Base-by-base conservation (phyloP, 164 flowering plant species). In the Akebia trifoliata region DNA sequence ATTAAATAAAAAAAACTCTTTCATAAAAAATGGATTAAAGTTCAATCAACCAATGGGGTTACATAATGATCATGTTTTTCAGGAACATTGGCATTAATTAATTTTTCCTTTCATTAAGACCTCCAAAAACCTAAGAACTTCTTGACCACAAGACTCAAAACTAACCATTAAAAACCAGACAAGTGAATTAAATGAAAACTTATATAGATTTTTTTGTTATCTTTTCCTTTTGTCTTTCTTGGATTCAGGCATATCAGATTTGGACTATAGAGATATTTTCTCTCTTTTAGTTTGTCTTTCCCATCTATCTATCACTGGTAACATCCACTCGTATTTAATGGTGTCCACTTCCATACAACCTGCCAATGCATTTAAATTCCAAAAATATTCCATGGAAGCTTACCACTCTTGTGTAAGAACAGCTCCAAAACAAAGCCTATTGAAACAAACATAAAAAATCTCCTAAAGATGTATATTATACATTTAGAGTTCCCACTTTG, bases 311-410 rank as follows among this genome's bases (percentile, higher is more conserved):
- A 31, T 25, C 17, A 35, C 8, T 1, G 7, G 39, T 45, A 48
- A 68, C 70, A 63, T 67, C 62, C 49, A 69, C 70, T 69, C 61
- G 63, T 42, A 58, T 70, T 61, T 59, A 68, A 60, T 75, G 59
- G 58, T 60, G 57, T 56, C 68, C 48, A 59, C 57, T 70, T 70
- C 54, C 68, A 64, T 48, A 64, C 60, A 66, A 66, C 63, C 65
- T 71, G 72, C 53, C 62, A 57, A 50, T 35, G 63, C 64, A 67
- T 64, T 59, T 47, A 51, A 57, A 25, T 31, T 50, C 38, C 67
- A 54, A 24, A 59, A 54, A 22, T 61, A 65, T 62, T 67, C 63
- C 73, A 70, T 68, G 71, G 59, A 65, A 52, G 31, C 31, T 51
- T 60, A 47, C 63, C 62, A 51, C 38, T 62, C 62, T 40, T 49